These are phyloP conservation scores for Litsea cubeba DNA, from an alignment of 164 flowering plant genomes.

Conservation along the genomic window DNA sequence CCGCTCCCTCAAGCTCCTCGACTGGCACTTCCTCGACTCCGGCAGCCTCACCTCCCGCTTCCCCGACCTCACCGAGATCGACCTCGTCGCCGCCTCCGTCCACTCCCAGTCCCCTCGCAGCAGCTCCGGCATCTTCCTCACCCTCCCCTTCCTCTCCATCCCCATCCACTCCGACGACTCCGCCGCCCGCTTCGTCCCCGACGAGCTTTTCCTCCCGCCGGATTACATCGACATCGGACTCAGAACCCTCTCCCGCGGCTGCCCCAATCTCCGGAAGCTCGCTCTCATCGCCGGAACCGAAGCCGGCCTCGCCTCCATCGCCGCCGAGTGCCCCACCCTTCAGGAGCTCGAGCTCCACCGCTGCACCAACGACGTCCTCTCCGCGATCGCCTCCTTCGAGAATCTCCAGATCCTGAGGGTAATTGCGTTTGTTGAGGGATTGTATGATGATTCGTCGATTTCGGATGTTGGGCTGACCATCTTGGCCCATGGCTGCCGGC, in stretches of 20 bases:
- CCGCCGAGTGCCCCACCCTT: constrained; percentile 63
- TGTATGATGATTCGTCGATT: constrained; percentile 46
- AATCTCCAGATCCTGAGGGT: constrained; percentile 78
- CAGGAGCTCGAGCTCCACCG: constrained; percentile 82
- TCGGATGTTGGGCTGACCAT: constrained; percentile 87
- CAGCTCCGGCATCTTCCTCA: constrained; percentile 27
- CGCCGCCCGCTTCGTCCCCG: constrained; percentile 17
- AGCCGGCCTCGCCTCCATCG: constrained; percentile 56
- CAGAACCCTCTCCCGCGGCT: constrained; percentile 47
- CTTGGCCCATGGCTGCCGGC: constrained; percentile 81
- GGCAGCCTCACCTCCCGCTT: constrained; percentile 59
- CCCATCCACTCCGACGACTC: constrained; percentile 32
- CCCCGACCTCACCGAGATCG: constrained; percentile 54
- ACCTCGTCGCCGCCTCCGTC: constrained; percentile 36
- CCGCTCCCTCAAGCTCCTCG: constrained; percentile 52
- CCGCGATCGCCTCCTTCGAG: constrained; percentile 56
- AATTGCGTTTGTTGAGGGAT: constrained; percentile 56
- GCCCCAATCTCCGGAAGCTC: constrained; percentile 65
- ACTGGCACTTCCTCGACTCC: constrained; percentile 65
- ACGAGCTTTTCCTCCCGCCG: constrained; percentile 29
- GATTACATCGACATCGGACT: constrained; percentile 57
- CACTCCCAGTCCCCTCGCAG: constrained; percentile 12
- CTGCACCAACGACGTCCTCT: constrained; percentile 56
- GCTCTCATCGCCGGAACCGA: constrained; percentile 55
- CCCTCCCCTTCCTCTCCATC: constrained; percentile 32